These are phyloP conservation scores for Penicillium digitatum DNA, from an alignment of 2,329 filamentous ascomycete genomes.

Conservation along the genomic window DNA sequence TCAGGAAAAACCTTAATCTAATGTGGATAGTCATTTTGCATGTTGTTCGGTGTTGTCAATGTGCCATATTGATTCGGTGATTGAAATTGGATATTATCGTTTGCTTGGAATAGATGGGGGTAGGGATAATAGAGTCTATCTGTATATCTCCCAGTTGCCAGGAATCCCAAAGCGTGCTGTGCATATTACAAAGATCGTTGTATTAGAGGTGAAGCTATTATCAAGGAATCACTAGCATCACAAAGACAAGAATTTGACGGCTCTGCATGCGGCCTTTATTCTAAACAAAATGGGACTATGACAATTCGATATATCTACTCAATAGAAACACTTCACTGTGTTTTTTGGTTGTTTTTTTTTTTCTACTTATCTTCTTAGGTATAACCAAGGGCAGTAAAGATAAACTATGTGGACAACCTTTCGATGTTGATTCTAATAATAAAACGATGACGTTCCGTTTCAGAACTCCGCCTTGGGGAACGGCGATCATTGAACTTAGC, in stretches of 20 bases:
- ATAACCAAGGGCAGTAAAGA: too few species aligned
- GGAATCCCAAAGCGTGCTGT: constrained; percentile 6
- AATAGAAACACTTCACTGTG: too few species aligned
- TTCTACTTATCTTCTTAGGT: too few species aligned
- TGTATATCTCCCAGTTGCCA: constrained; percentile 13
- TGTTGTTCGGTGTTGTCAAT: constrained; percentile 13
- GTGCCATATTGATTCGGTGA: constrained; percentile 13
- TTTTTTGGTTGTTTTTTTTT: too few species aligned
- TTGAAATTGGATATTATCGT: neutral
- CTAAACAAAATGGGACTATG: too few species aligned
- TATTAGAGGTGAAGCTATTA: neutral
- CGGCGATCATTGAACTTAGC: constrained; percentile 23
- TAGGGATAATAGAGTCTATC: constrained; percentile 1
- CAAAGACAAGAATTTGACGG: neutral
- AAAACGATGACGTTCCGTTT: constrained; percentile 22
- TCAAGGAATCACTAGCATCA: neutral
- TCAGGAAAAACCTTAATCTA: constrained; percentile 16
- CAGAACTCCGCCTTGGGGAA: constrained; percentile 24
- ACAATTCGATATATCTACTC: too few species aligned
- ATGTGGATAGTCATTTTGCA: constrained; percentile 16
- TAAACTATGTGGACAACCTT: too few species aligned
- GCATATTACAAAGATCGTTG: constrained; percentile 1
- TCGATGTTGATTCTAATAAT: neutral
- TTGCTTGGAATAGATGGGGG: constrained; percentile 9
- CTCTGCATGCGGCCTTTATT: neutral